Base-by-base conservation (phyloP, 306 rosid species). In the Fragaria ananassa region DNA sequence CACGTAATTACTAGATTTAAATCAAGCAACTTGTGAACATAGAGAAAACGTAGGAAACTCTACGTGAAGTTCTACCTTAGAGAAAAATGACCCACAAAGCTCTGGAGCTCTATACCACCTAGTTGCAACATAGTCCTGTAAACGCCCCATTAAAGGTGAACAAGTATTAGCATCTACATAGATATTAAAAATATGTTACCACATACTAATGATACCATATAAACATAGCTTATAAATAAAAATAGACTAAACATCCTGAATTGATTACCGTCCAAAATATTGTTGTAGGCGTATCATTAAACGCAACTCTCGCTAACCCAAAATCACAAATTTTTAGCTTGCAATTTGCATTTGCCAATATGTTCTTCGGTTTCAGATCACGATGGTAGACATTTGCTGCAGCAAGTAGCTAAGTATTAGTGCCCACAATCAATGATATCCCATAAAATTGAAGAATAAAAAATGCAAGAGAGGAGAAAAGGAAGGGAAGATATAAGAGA, bases 31-130 rank as follows among this genome's bases (percentile, higher is more conserved):
- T 72, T 47, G 63, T 68, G 54, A 79, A 23, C 29, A 54, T 3
- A 29, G 8, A 31, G 25, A 18, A 61, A 12, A 57, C 39, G 6
- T 45, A 64, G 72, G 63, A 39, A 69, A 86, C 66, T 82, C 71
- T 35, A 25, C 42, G 53, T 64, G 76, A 83, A 27, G 49, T 37
- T 80, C 54, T 81, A 94, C 98, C 96, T 88, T 91, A 5, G 98
- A 91, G 91, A 87, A 94, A 91, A 94, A 94, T 10, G 98, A 94
- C 68, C 98, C 97, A 51, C 98, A 91, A 56, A 93, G 97, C 84
- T 93, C 98, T 11, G 98, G 98, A 79, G 98, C 98, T 83, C 97
- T 87, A 85, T 94, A 94, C 98, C 98, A 94, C 85, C 98, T 90
- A 44, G 98, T 94, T 72, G 98, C 97, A 82, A 94, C 98, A 82